Percentiles rank a stretch among this genome's conserved stretches.
Conservation (phyloP, 768 basidiomycete species). For the Lactarius pseudohatsudake region DNA sequence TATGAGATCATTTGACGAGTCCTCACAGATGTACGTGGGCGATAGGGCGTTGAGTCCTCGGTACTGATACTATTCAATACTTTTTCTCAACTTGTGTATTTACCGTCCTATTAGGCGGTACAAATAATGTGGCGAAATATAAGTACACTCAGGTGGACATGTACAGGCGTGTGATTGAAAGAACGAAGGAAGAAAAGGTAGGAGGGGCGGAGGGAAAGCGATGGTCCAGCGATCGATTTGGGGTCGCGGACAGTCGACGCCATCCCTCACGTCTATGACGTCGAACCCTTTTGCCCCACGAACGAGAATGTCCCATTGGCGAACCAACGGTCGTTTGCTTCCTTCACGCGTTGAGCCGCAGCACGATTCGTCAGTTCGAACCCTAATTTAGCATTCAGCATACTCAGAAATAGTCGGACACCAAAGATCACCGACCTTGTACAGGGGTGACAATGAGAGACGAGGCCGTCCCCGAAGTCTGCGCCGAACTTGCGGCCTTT, state of each 20-base stretch:
- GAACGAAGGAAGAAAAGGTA: too few species aligned
- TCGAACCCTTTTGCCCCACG: conserved; percentile 54
- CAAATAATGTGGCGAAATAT: too few species aligned
- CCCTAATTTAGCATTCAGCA: conserved; percentile 43
- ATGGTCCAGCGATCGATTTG: neutral
- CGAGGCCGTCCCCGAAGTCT: conserved; percentile 80
- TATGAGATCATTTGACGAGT: too few species aligned
- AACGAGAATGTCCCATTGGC: conserved; percentile 82
- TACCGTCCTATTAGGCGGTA: too few species aligned
- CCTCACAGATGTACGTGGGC: too few species aligned
- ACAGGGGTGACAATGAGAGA: conserved; percentile 94
- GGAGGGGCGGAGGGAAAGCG: too few species aligned
- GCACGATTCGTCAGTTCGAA: conserved; percentile 94
- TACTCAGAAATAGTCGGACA: conserved; percentile 3
- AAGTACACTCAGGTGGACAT: too few species aligned
- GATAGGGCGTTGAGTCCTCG: too few species aligned
- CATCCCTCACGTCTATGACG: neutral
- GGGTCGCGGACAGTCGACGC: neutral
- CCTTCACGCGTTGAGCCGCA: conserved; percentile 85
- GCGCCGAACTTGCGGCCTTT: conserved; percentile 60
- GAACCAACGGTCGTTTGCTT: conserved; percentile 98
- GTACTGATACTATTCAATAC: too few species aligned
- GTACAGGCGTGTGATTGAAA: too few species aligned
- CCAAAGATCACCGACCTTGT: conserved; percentile 60
- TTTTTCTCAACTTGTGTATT: too few species aligned